phyloP scores from a whole-genome alignment of 108 stramenopile species.

The Seminavis robusta region DNA sequence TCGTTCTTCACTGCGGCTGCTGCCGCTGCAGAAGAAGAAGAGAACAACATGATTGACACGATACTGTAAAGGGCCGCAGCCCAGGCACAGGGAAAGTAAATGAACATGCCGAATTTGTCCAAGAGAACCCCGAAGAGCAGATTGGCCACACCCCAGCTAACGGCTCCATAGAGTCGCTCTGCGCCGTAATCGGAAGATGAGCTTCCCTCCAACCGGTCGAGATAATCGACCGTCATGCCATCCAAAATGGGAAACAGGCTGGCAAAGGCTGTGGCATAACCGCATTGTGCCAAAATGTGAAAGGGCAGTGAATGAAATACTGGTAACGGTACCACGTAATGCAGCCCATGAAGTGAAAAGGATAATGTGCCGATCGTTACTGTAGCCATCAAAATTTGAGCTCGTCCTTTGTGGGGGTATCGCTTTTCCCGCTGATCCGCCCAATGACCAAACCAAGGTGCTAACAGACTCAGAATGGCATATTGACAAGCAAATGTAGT shows the following conservation, averaged over 20 bases:
- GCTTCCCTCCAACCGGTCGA: too few species aligned
- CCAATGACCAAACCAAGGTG: slow-evolving; percentile 20
- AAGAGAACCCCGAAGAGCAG: slow-evolving; percentile 36
- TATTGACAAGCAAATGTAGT: slow-evolving; percentile 30
- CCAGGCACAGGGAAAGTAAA: too few species aligned
- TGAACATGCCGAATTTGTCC: too few species aligned
- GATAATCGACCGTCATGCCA: slow-evolving; percentile 49
- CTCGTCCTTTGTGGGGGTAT: slow-evolving; percentile 32
- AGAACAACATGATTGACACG: too few species aligned
- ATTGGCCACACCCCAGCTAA: slow-evolving; percentile 50
- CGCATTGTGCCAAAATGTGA: slow-evolving; percentile 28
- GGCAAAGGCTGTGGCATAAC: slow-evolving; percentile 30
- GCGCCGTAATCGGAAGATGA: slow-evolving; percentile 43
- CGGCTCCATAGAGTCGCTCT: slow-evolving; percentile 61
- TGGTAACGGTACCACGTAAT: slow-evolving; percentile 7
- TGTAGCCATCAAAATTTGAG: slow-evolving; percentile 28
- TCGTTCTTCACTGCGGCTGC: too few species aligned
- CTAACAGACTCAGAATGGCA: slow-evolving; percentile 14
- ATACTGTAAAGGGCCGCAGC: too few species aligned
- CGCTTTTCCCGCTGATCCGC: slow-evolving; percentile 38
- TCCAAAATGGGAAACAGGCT: slow-evolving; percentile 48
- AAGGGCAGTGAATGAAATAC: slow-evolving; percentile 16
- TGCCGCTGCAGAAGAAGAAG: too few species aligned
- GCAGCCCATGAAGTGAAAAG: slow-evolving; percentile 35
- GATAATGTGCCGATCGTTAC: slow-evolving; percentile 32